A percentile compares a stretch with the other conserved stretches of the same genome.
These are phyloP conservation scores for Penicillium roqueforti DNA, from an alignment of 495 filamentous ascomycete genomes.

Conservation along the genomic window DNA sequence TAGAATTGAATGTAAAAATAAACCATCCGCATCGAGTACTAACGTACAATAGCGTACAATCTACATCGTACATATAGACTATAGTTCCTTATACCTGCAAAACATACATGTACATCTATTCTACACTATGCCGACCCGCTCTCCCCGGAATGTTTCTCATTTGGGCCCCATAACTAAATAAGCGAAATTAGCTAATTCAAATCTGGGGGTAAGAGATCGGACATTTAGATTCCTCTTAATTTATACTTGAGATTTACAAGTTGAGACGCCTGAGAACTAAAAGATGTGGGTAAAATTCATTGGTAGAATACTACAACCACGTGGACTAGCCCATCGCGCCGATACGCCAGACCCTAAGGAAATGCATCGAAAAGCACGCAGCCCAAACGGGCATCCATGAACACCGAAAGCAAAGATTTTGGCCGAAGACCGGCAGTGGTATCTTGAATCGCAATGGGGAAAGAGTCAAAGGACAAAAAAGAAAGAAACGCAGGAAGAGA, in stretches of 20 bases:
- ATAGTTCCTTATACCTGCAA: neutral
- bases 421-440: slow-evolving; percentile 10
- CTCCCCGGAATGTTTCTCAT: neutral
- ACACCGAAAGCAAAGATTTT: slow-evolving; percentile 18
- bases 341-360: slow-evolving; percentile 12
- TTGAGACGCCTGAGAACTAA: no score
- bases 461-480: neutral
- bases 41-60: no score
- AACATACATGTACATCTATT: neutral
- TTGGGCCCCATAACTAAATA: neutral
- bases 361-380: slow-evolving; percentile 1
- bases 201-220: neutral
- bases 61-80: neutral
- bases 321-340: slow-evolving; percentile 2
- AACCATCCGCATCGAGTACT: no score
- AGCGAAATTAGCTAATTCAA: neutral
- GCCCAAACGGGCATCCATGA: slow-evolving; percentile 5
- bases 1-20: neutral
- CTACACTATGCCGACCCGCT: neutral
- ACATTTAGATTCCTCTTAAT: neutral
- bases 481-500: neutral
- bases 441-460: slow-evolving; percentile 13
- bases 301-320: slow-evolving; percentile 1
- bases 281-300: neutral
- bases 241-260: neutral